Conservation (phyloP, 495 filamentous ascomycete genomes). For the Penicillium steckii region DNA sequence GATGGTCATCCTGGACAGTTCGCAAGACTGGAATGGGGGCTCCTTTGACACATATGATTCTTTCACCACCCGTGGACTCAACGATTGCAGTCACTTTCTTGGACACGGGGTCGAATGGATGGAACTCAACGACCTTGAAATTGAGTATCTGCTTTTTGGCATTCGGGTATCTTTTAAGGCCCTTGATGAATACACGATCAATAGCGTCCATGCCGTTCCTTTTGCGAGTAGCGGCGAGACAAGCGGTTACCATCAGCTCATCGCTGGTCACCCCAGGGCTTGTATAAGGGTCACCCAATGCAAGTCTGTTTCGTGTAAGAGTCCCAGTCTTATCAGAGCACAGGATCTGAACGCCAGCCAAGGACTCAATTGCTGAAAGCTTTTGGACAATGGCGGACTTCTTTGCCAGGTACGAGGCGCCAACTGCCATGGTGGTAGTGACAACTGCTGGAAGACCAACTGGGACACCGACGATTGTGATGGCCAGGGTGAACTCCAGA, state of each 20-base stretch:
- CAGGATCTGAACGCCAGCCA: constrained; percentile 90
- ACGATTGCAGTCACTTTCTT: constrained; percentile 90
- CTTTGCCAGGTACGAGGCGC: constrained; percentile 85
- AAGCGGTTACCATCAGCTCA: constrained; percentile 88
- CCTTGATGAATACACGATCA: constrained; percentile 90
- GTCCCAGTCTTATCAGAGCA: constrained; percentile 92
- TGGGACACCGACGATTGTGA: constrained; percentile 89
- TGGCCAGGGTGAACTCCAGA: constrained; percentile 77
- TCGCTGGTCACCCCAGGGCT: constrained; percentile 74
- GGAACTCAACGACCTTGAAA: constrained; percentile 78
- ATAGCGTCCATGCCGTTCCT: constrained; percentile 95
- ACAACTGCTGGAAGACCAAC: constrained; percentile 95
- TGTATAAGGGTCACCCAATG: constrained; percentile 79
- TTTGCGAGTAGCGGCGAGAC: constrained; percentile 87
- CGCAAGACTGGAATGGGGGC: constrained; percentile 81
- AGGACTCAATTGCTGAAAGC: constrained; percentile 88
- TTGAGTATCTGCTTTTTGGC: constrained; percentile 72
- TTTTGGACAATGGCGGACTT: constrained; percentile 93
- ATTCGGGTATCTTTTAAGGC: constrained; percentile 72
- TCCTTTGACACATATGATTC: constrained; percentile 86
- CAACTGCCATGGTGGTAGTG: constrained; percentile 95
- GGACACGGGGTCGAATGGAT: constrained; percentile 89
- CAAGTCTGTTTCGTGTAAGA: constrained; percentile 90
- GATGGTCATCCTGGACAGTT: constrained; percentile 78
- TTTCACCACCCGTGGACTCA: constrained; percentile 75